phyloP scores from a whole-genome alignment of 2,329 filamentous ascomycete species.

The Sclerotinia borealis region DNA sequence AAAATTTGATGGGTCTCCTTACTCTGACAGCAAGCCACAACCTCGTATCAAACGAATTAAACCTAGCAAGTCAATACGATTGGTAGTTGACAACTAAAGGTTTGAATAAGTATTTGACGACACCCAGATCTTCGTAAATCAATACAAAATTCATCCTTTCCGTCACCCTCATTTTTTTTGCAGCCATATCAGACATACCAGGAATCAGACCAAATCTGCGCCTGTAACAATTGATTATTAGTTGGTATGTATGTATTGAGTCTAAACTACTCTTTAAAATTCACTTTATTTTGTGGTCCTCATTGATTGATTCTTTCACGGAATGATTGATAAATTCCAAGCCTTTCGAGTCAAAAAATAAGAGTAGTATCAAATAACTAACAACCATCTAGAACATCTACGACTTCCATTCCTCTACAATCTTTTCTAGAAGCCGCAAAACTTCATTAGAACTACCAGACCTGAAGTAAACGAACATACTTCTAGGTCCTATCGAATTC shows the following conservation, averaged over 20 bases:
- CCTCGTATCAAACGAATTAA: background rate
- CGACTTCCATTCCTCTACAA: background rate
- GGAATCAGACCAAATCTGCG: background rate
- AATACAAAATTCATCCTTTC: background rate
- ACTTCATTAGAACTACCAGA: background rate
- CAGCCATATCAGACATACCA: background rate
- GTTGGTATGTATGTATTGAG: background rate
- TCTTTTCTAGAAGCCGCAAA: background rate
- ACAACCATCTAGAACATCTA: background rate
- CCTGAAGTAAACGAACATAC: background rate
- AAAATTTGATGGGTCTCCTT: background rate
- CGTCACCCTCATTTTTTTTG: background rate
- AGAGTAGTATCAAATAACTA: background rate
- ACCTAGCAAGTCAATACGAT: background rate
- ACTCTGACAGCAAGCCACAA: constrained; percentile 3
- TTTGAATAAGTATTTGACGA: background rate
- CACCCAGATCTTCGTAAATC: background rate
- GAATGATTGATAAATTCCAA: background rate
- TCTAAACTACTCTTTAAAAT: background rate
- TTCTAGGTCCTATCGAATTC: background rate
- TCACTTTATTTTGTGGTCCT: background rate
- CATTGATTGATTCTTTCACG: background rate
- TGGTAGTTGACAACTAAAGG: background rate
- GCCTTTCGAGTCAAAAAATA: background rate
- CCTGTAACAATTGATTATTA: background rate